Base-by-base conservation (phyloP, 1,284 basidiomycete species). In the Leccinum fallax region DNA sequence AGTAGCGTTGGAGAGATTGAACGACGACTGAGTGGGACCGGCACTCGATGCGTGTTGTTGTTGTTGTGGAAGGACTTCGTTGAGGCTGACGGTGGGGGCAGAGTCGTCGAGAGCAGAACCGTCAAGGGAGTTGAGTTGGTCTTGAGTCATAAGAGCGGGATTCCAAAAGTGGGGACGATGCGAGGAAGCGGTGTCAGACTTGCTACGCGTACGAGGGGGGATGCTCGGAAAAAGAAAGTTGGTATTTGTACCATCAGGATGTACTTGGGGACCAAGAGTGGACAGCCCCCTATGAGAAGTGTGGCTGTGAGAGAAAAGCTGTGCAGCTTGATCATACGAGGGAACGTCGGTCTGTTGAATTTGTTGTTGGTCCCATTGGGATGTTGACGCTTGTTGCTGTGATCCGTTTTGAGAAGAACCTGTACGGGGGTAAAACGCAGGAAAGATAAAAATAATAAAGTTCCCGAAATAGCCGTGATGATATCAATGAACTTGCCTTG, bases 111-210 rank as follows among this genome's bases (percentile, higher is more conserved):
- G 64, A 57, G 74, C 72, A 53, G 72, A 76, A 34, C 71, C 56
- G 26, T 76, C 65, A 60, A 71, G 66, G 59, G 69, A 68, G 72
- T 69, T 59, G 21, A 74, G 70, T 8, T 76, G 76, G 62, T 76
- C 67, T 72, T 71, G 71, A 19, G 66, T 70, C 60, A 74, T 67
- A 46, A 73, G 67, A 15, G 73, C 60, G 15, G 76, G 68, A 54
- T 82, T 80, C 84, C 87, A 89, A 34, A 80, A 74, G 0, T 81
- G 82, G n/a, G 83, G 82, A 65, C 73, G 74, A 1, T 68, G 60
- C 82, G 84, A 55, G 80, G 78, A 43, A 40, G 85, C 79, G 0
- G 85, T 84, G 62, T 89, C 87, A 4, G 85, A 87, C 66, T 88
- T 84, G 71, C 84, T 86, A 53, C 88, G 80, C 32, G 75, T 73